phyloP scores from a whole-genome alignment of 306 rosid species.

The Crataegus laevigata region DNA sequence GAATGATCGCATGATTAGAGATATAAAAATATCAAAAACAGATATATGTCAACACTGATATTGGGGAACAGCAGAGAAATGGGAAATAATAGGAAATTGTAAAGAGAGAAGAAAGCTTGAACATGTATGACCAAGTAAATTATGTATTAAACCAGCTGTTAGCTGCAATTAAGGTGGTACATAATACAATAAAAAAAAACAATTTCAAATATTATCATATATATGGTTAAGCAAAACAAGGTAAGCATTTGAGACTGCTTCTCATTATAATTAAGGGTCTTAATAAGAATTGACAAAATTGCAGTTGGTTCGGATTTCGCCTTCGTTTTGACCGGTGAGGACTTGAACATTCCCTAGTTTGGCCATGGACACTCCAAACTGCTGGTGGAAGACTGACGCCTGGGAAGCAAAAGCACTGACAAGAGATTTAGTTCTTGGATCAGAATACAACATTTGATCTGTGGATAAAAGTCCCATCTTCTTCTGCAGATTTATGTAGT shows the following conservation, averaged over 20 bases:
- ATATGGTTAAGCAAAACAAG: not conserved
- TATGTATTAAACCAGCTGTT: not conserved
- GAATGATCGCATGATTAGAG: too few species aligned
- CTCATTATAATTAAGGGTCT: not conserved
- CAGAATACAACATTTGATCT: conserved; percentile 49
- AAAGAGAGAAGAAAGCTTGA: not conserved
- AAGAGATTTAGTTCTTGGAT: conserved; percentile 53
- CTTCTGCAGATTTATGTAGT: conserved; percentile 44
- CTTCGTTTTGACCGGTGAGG: conserved; percentile 47
- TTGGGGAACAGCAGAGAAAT: not conserved
- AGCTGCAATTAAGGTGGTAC: not conserved
- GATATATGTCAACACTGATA: too few species aligned
- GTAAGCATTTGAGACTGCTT: not conserved
- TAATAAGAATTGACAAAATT: conserved; percentile 49
- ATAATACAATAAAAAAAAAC: not conserved
- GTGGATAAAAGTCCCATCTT: conserved; percentile 62
- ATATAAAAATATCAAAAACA: not conserved
- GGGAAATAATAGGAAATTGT: not conserved
- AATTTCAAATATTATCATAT: not conserved
- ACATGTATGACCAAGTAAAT: not conserved
- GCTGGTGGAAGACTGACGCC: conserved; percentile 32
- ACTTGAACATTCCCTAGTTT: conserved; percentile 63
- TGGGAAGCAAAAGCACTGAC: conserved; percentile 39
- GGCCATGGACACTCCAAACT: conserved; percentile 70
- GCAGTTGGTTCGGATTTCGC: conserved; percentile 72